Base-by-base conservation (phyloP, 2,329 filamentous ascomycete genomes). In the Diplodia corticola region DNA sequence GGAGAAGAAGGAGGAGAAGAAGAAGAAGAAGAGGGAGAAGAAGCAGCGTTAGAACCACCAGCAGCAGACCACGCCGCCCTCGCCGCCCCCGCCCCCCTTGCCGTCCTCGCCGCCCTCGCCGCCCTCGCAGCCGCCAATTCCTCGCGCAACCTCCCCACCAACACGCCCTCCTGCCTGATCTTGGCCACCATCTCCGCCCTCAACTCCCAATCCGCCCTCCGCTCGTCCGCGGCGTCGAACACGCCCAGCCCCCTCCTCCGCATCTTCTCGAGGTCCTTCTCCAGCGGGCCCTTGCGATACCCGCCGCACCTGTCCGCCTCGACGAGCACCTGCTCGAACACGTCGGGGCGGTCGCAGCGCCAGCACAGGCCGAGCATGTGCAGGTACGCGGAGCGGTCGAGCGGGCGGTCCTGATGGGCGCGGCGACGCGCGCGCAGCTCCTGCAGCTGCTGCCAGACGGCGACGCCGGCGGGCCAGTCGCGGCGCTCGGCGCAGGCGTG, bases 401-500 rank as follows among this genome's bases (percentile, higher is more conserved):
- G 64, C 22, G 53, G 54, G 24, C 40, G 63, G 26, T 3, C n/a
- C n/a, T n/a, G n/a, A n/a, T n/a, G n/a, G n/a, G n/a, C n/a, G n/a
- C n/a, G n/a, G n/a, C n/a, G n/a, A n/a, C n/a, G 50, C 7, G 17
- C 20, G 28, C 55, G 64, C 68, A 78, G 76, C 59, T 68, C 71
- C 51, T 67, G 72, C n/a, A 82, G 79, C 65, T 81, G 76, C 15
- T 75, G 70, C 81, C 81, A 83, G 0, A 82, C 70, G 22, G 77
- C 74, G 15, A 74, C 72, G 4, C 77, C 78, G 17, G 71, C 66
- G 15, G 68, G 67, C 76, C 76, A 78, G 64, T 83, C 79, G 12
- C 70, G 68, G 10, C 76, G 72, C 5, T 73, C 70, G 6, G 79
- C 74, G 68, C 80, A 82, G 64, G 81, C 77, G 10, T 72, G 70